phyloP scores from a whole-genome alignment of 225 moss, liverwort and hornwort species.

The Marchantia paleacea region DNA sequence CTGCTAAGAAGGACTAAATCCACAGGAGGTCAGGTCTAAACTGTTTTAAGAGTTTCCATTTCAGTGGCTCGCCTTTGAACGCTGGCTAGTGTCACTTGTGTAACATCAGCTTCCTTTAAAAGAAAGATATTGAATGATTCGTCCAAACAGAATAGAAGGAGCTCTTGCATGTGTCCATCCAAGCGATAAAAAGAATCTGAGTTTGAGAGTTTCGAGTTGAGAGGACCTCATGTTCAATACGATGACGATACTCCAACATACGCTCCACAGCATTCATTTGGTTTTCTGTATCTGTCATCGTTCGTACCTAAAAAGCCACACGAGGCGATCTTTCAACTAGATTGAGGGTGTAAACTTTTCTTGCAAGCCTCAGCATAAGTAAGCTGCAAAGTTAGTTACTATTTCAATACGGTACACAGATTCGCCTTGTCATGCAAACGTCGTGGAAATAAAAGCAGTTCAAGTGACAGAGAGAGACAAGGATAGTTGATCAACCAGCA shows the following conservation, averaged over 20 bases:
- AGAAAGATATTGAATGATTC: not conserved
- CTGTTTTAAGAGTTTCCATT: not conserved
- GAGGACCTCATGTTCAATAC: conserved; percentile 41
- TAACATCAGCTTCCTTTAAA: not conserved
- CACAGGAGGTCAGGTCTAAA: not conserved
- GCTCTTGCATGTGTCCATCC: not conserved
- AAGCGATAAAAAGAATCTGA: not conserved
- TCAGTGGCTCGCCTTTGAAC: too few species aligned
- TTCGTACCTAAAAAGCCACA: conserved; percentile 38
- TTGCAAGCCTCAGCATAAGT: not conserved
- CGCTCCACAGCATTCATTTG: conserved; percentile 54
- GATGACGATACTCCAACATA: conserved; percentile 44
- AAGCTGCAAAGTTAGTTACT: not conserved
- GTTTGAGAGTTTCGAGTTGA: not conserved
- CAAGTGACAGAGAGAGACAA: not conserved
- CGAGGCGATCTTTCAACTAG: not conserved
- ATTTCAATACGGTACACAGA: not conserved
- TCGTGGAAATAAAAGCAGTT: not conserved
- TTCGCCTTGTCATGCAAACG: not conserved
- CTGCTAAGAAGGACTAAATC: not conserved
- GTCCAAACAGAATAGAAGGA: not conserved
- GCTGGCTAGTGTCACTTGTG: not conserved
- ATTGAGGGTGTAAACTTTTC: not conserved
- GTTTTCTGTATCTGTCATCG: conserved; percentile 53
- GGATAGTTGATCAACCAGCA: conserved; percentile 37